Conservation (phyloP, 805 yeast genomes). For the Kodamaea restingae region DNA sequence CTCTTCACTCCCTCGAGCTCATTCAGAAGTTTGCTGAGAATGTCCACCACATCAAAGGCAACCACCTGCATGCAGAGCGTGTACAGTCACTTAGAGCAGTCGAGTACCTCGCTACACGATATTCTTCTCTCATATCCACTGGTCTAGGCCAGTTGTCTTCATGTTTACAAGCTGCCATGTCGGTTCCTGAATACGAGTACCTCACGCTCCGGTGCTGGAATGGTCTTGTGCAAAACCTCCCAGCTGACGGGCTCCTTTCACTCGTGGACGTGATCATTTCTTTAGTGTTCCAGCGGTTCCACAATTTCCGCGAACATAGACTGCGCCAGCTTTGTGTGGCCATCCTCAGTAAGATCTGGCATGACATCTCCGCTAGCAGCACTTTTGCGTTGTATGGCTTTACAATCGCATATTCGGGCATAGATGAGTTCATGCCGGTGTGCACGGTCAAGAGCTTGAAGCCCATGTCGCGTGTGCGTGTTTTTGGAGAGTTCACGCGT, state of each 20-base stretch:
- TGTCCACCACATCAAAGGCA: slow-evolving; percentile 57
- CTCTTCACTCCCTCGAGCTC: slow-evolving; percentile 53
- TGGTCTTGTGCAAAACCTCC: slow-evolving; percentile 53
- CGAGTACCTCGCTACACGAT: slow-evolving; percentile 54
- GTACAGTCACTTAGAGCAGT: slow-evolving; percentile 70
- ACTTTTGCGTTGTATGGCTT: slow-evolving; percentile 51
- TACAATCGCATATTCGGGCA: slow-evolving; percentile 42
- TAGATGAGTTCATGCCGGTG: slow-evolving; percentile 19
- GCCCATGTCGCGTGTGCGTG: slow-evolving; percentile 15
- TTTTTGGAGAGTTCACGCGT: slow-evolving; percentile 48
- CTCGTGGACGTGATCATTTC: slow-evolving; percentile 74
- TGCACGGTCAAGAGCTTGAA: slow-evolving; percentile 11
- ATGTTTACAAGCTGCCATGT: slow-evolving; percentile 76
- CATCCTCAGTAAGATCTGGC: slow-evolving; percentile 40
- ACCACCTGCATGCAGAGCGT: slow-evolving; percentile 63
- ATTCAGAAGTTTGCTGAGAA: slow-evolving; percentile 77
- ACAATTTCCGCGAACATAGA: slow-evolving; percentile 38
- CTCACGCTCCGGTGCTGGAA: slow-evolving; percentile 69
- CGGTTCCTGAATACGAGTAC: slow-evolving; percentile 53
- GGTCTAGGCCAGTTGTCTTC: slow-evolving; percentile 84
- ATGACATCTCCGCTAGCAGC: slow-evolving; percentile 28
- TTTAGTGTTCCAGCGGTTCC: slow-evolving; percentile 66
- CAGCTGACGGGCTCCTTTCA: slow-evolving; percentile 53
- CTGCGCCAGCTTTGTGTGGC: slow-evolving; percentile 50
- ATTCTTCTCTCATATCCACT: slow-evolving; percentile 48